Evolutionary conservation across 805 yeast genomes (phyloP).

Genomic region (Metschnikowia chrysomelidarum): DNA sequence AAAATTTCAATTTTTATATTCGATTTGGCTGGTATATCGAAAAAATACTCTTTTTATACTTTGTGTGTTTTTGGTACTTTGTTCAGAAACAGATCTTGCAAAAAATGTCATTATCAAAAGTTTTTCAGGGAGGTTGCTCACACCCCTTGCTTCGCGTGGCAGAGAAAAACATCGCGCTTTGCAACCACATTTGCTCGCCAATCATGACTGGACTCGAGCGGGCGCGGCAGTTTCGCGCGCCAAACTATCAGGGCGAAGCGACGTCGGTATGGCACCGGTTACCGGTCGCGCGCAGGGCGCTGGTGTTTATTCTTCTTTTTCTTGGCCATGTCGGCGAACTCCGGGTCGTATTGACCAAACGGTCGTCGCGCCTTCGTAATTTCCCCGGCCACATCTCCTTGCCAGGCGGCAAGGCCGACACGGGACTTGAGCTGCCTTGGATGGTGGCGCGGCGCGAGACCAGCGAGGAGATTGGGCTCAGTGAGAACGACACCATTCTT

Average conservation of each 20-base stretch:
- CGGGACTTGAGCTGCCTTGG: constrained; percentile 61
- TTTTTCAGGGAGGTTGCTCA: too few relatives aligned
- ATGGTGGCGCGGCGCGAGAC: constrained; percentile 80
- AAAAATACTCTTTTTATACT: too few relatives aligned
- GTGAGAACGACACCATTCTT: constrained; percentile 45
- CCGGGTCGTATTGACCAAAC: constrained; percentile 72
- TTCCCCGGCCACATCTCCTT: constrained; percentile 90
- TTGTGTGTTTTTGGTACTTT: too few relatives aligned
- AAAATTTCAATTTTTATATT: too few relatives aligned
- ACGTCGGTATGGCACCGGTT: constrained; percentile 58
- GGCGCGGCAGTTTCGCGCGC: constrained; percentile 15
- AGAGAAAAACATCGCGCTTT: too few relatives aligned
- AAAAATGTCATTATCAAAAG: too few relatives aligned
- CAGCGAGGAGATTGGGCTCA: constrained; percentile 81
- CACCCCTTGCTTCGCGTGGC: too few relatives aligned
- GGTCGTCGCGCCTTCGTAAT: constrained; percentile 64
- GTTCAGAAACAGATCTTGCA: too few relatives aligned
- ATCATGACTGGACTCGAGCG: constrained; percentile 5
- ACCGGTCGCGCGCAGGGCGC: constrained; percentile 69
- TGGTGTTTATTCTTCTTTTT: constrained; percentile 75
- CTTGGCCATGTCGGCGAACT: constrained; percentile 72
- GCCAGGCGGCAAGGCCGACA: constrained; percentile 93
- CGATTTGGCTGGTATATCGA: too few relatives aligned
- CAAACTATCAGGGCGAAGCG: constrained; percentile 28
- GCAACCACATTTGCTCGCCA: neutral